Percentiles rank a stretch among this genome's conserved stretches.
Conservation (phyloP, 2,329 filamentous ascomycete species). For the Ceratocystiopsis minuta region DNA sequence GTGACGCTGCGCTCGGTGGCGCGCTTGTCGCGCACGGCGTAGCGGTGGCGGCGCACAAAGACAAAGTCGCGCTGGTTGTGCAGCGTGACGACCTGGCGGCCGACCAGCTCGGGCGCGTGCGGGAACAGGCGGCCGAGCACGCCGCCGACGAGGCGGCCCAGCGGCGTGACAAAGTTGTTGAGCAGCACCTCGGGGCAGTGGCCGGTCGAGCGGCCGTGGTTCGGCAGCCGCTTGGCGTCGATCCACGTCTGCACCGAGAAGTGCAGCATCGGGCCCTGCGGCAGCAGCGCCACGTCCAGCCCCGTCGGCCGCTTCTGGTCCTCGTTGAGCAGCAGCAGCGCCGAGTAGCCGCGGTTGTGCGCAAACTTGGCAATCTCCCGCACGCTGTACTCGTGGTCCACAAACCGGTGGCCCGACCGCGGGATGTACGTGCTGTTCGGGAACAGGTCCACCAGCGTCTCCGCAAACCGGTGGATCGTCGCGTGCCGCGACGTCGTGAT, state of each 20-base stretch:
- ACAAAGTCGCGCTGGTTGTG: slow-evolving; percentile 96
- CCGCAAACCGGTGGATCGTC: slow-evolving; percentile 67
- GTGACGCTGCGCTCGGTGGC: slow-evolving; percentile 74
- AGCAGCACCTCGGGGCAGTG: slow-evolving; percentile 80
- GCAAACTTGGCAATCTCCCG: slow-evolving; percentile 82
- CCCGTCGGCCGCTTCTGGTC: slow-evolving; percentile 73
- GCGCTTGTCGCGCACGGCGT: slow-evolving; percentile 80
- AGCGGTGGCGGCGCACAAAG: slow-evolving; percentile 77
- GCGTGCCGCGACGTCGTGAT: slow-evolving; percentile 84
- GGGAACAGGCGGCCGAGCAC: slow-evolving; percentile 71
- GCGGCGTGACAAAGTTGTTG: slow-evolving; percentile 86
- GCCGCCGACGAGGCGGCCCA: slow-evolving; percentile 74
- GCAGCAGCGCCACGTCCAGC: slow-evolving; percentile 68
- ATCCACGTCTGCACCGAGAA: slow-evolving; percentile 85
- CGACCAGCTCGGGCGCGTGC: slow-evolving; percentile 50
- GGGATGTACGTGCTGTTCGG: slow-evolving; percentile 78
- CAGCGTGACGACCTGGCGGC: slow-evolving; percentile 76
- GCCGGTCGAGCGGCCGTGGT: slow-evolving; percentile 73
- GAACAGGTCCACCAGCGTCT: slow-evolving; percentile 63
- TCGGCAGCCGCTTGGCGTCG: slow-evolving; percentile 70
- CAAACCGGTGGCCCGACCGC: slow-evolving; percentile 62
- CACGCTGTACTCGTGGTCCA: slow-evolving; percentile 73
- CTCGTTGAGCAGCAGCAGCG: slow-evolving; percentile 72
- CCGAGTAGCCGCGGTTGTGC: slow-evolving; percentile 62
- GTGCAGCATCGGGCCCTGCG: slow-evolving; percentile 76